Evolutionary conservation across 768 basidiomycete species (phyloP).

Genomic region (Crassisporium funariophilum): DNA sequence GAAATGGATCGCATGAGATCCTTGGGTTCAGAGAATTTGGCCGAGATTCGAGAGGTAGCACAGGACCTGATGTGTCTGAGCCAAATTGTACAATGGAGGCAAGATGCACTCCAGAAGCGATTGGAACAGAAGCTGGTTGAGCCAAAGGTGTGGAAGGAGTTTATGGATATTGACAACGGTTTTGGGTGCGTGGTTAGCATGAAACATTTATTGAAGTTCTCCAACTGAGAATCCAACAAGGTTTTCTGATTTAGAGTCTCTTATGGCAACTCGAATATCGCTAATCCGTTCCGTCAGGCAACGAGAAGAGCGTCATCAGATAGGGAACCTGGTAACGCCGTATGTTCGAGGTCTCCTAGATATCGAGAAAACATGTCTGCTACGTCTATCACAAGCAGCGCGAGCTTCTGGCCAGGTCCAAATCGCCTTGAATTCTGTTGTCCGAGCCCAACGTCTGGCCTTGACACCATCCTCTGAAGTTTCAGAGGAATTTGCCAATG

Average conservation of each 20-base stretch:
- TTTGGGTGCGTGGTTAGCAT: constrained; percentile 61
- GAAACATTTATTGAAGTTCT: not conserved
- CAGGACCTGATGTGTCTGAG: constrained; percentile 80
- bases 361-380: constrained; percentile 70
- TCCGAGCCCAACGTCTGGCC: constrained; percentile 71
- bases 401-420: constrained; percentile 69
- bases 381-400: constrained; percentile 73
- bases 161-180: constrained; percentile 49
- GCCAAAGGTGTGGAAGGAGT: constrained; percentile 38
- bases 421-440: constrained; percentile 83
- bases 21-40: constrained; percentile 79
- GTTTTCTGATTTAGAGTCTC: constrained; percentile 72
- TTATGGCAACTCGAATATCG: constrained; percentile 81
- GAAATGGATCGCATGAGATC: constrained; percentile 67
- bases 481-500: constrained; percentile 82
- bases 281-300: constrained; percentile 72
- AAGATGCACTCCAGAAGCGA: constrained; percentile 31
- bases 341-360: constrained; percentile 51
- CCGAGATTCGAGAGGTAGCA: constrained; percentile 68
- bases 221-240: constrained; percentile 38
- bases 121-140: constrained; percentile 36
- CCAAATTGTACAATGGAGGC: constrained; percentile 72
- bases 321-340: constrained; percentile 68
- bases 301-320: constrained; percentile 72
- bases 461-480: constrained; percentile 47